Conservation (phyloP, 495 filamentous ascomycete genomes). For the Astrocystis sublimbata region DNA sequence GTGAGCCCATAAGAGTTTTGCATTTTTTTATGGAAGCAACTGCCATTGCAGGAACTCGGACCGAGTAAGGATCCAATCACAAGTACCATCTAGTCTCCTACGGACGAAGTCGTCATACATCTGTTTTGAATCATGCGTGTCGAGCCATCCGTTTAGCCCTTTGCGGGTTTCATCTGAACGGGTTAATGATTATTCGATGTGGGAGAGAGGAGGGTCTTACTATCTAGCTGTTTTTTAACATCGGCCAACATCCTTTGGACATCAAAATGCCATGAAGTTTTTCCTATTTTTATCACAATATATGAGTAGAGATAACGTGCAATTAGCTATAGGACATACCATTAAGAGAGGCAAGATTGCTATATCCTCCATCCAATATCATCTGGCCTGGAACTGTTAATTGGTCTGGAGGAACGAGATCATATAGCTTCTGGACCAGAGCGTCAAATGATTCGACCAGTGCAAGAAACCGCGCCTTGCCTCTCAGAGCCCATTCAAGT, state of each 20-base stretch:
- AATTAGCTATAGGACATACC: not conserved
- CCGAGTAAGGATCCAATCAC: slow-evolving; percentile 29
- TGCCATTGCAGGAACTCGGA: slow-evolving; percentile 23
- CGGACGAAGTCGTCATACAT: slow-evolving; percentile 22
- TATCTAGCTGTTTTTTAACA: not conserved
- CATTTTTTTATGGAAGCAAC: not conserved
- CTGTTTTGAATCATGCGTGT: not conserved
- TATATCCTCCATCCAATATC: not conserved
- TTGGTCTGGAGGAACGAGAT: not conserved
- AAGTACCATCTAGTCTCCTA: slow-evolving; percentile 26
- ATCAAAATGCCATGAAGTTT: not conserved
- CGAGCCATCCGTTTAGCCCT: not conserved
- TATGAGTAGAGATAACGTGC: not conserved
- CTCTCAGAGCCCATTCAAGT: not conserved
- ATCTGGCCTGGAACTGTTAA: not conserved
- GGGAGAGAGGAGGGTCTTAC: not conserved
- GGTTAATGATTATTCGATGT: not conserved
- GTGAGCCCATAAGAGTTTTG: slow-evolving; percentile 32
- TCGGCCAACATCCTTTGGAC: not conserved
- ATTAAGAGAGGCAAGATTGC: not conserved
- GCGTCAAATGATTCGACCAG: not conserved
- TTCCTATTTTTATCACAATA: not conserved
- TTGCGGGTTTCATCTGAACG: not conserved
- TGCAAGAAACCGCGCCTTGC: not conserved
- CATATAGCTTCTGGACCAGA: slow-evolving; percentile 3